Percentiles rank a stretch among this genome's conserved stretches.
Conservation (phyloP, 2,329 filamentous ascomycete species). For the Stagonosporopsis tanaceti region DNA sequence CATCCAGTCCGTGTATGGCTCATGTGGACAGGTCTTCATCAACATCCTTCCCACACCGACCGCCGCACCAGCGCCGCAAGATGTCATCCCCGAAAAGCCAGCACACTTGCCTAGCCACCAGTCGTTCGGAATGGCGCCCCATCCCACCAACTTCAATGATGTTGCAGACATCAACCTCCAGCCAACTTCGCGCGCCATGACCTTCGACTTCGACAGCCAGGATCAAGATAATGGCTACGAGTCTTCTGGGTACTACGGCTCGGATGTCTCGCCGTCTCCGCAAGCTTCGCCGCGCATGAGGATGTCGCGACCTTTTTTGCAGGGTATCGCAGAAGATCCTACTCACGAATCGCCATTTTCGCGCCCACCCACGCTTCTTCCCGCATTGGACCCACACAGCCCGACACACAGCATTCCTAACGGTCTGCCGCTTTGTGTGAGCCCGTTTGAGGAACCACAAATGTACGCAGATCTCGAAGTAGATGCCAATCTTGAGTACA, state of each 20-base stretch:
- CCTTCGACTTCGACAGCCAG: slow-evolving; percentile 50
- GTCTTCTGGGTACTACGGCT: slow-evolving; percentile 60
- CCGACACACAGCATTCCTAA: slow-evolving; percentile 17
- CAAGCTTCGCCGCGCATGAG: slow-evolving; percentile 47
- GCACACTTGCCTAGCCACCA: slow-evolving; percentile 51
- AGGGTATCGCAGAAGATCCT: slow-evolving; percentile 44
- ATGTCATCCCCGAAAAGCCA: slow-evolving; percentile 57
- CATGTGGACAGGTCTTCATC: slow-evolving; percentile 52
- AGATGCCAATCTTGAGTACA: slow-evolving; percentile 73
- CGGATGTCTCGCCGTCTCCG: slow-evolving; percentile 58
- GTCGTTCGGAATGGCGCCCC: slow-evolving; percentile 61
- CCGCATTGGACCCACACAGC: slow-evolving; percentile 33
- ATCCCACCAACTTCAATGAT: slow-evolving; percentile 67
- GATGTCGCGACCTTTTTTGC: slow-evolving; percentile 45
- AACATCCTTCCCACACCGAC: slow-evolving; percentile 61
- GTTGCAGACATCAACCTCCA: slow-evolving; percentile 57
- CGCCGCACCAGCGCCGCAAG: slow-evolving; percentile 58
- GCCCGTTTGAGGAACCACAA: slow-evolving; percentile 30
- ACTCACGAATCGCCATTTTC: slow-evolving; percentile 43
- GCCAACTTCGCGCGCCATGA: slow-evolving; percentile 49
- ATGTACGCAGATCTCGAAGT: slow-evolving; percentile 58
- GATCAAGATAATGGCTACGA: slow-evolving; percentile 57
- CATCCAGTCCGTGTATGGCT: slow-evolving; percentile 55
- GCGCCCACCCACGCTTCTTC: slow-evolving; percentile 39
- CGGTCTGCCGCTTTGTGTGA: slow-evolving; percentile 24